These are phyloP conservation scores for Hymenotorrendiella dingleyae DNA, from an alignment of 2,329 filamentous ascomycete species.

Conservation along the genomic window DNA sequence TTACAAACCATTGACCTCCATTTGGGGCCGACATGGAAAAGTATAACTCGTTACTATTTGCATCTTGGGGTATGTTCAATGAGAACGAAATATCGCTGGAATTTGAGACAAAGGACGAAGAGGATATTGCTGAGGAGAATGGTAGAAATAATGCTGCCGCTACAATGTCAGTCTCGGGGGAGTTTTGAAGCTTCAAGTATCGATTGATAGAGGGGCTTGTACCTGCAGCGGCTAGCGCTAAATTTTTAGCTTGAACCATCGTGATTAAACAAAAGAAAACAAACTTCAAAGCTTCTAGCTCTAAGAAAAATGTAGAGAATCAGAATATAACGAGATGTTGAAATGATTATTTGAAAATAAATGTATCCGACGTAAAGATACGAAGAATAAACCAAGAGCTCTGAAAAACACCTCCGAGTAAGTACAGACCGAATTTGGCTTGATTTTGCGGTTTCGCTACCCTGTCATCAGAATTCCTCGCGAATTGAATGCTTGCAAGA, in stretches of 20 bases:
- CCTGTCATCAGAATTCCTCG: too few relatives aligned
- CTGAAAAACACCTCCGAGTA: too few relatives aligned
- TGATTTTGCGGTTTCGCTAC: too few relatives aligned
- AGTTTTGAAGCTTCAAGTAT: background rate
- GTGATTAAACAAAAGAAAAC: background rate
- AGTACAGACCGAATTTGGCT: too few relatives aligned
- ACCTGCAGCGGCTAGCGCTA: slow-evolving; percentile 13
- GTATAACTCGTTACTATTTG: slow-evolving; percentile 42
- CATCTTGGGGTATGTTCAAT: slow-evolving; percentile 43
- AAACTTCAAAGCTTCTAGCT: too few relatives aligned
- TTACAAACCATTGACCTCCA: slow-evolving; percentile 41
- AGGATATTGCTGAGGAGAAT: slow-evolving; percentile 7
- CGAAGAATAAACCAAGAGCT: too few relatives aligned
- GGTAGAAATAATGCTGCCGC: slow-evolving; percentile 10
- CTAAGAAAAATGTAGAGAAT: too few relatives aligned
- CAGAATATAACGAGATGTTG: too few relatives aligned
- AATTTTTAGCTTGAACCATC: slow-evolving; percentile 13
- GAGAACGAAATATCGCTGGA: slow-evolving; percentile 43
- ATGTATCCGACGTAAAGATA: too few relatives aligned
- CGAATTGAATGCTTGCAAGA: too few relatives aligned
- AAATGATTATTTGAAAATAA: too few relatives aligned
- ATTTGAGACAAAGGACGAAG: slow-evolving; percentile 41
- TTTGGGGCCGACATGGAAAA: slow-evolving; percentile 47
- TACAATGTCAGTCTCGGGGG: background rate
- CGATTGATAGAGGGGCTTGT: slow-evolving; percentile 1